Evolutionary conservation across 305 asterid species (phyloP).

Genomic region (Fraxinus paxiana): DNA sequence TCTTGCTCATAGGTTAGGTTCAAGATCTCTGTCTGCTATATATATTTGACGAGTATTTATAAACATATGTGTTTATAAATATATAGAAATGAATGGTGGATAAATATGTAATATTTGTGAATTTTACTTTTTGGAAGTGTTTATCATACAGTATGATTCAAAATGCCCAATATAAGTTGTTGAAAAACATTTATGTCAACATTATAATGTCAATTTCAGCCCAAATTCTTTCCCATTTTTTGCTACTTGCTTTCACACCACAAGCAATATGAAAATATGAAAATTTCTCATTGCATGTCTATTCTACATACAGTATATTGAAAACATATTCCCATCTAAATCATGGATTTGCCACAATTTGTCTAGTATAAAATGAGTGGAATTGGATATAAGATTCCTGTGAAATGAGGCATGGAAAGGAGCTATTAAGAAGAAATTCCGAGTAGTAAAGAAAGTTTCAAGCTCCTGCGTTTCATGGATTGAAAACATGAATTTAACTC

Average conservation of each 20-base stretch:
- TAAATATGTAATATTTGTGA: not conserved
- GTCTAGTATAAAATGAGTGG: not conserved
- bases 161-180: not conserved
- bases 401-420: not conserved
- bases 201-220: constrained; percentile 16
- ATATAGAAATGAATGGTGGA: too few species aligned
- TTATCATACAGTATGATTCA: not conserved
- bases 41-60: too few species aligned
- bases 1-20: not conserved
- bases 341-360: not conserved
- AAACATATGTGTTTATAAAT: not conserved
- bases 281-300: constrained; percentile 17
- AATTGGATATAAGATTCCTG: not conserved
- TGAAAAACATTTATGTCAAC: not conserved
- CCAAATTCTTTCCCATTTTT: not conserved
- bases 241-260: constrained; percentile 13
- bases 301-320: not conserved
- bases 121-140: not conserved
- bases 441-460: not conserved
- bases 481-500: too few species aligned
- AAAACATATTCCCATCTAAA: not conserved
- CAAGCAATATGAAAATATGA: constrained; percentile 7
- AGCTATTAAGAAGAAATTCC: not conserved
- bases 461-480: not conserved
- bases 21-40: not conserved